These are phyloP conservation scores for Pythium pyrilobum DNA, from an alignment of 352 stramenopile species.

Conservation along the genomic window DNA sequence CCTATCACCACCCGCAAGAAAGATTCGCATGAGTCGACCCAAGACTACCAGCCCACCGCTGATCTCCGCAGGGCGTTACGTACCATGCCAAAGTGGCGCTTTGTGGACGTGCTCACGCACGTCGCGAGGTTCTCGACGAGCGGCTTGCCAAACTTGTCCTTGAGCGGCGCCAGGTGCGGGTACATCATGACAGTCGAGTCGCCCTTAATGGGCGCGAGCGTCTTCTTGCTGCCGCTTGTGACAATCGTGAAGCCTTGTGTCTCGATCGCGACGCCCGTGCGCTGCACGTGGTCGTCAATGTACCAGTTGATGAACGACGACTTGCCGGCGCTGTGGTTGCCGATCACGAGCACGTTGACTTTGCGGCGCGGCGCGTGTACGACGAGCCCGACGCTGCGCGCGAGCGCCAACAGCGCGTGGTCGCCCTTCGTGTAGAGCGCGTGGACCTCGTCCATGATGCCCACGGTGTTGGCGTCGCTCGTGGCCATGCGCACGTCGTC, in stretches of 20 bases:
- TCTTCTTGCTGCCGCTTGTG: slow-evolving; percentile 49
- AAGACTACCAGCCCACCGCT: too few species aligned
- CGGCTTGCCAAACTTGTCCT: slow-evolving; percentile 50
- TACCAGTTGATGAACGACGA: slow-evolving; percentile 78
- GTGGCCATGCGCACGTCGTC: slow-evolving; percentile 1
- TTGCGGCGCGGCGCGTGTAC: slow-evolving; percentile 55
- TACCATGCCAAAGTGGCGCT: slow-evolving; percentile 41
- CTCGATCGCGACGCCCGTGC: slow-evolving; percentile 60
- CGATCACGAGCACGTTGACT: slow-evolving; percentile 64
- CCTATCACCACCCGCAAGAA: slow-evolving; percentile 4
- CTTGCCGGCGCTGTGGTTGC: slow-evolving; percentile 72
- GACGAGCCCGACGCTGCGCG: slow-evolving; percentile 27
- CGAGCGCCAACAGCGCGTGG: slow-evolving; percentile 22
- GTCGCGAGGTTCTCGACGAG: slow-evolving; percentile 58
- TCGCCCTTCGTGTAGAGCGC: slow-evolving; percentile 26
- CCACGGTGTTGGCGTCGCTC: slow-evolving; percentile 24
- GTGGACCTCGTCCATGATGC: slow-evolving; percentile 36
- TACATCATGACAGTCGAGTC: slow-evolving; percentile 59
- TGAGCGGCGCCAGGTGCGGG: slow-evolving; percentile 43
- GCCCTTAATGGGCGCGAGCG: slow-evolving; percentile 53
- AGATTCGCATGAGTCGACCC: neutral
- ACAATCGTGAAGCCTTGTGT: slow-evolving; percentile 66
- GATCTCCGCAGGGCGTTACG: too few species aligned
- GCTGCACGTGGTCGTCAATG: slow-evolving; percentile 47
- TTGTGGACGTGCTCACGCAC: slow-evolving; percentile 49